These are phyloP conservation scores for Neckera pumila DNA, from an alignment of 225 moss, liverwort and hornwort species.

Conservation along the genomic window DNA sequence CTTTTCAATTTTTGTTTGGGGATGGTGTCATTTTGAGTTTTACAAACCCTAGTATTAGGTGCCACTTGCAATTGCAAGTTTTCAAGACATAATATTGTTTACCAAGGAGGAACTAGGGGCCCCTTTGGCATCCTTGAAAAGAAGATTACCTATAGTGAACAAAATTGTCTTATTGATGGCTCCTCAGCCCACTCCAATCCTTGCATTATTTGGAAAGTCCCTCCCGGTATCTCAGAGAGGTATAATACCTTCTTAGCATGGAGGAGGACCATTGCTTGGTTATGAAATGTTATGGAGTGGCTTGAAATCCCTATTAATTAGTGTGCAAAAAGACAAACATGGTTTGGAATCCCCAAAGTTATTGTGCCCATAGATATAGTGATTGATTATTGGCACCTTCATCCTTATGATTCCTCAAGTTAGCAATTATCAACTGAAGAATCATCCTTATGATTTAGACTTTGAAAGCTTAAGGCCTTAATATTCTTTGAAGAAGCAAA, in stretches of 20 bases:
- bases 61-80: background rate
- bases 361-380: fast-evolving
- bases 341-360: background rate
- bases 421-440: background rate
- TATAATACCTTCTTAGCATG: too few relatives aligned
- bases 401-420: fast-evolving
- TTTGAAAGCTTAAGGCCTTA: background rate
- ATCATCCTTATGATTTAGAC: background rate
- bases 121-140: background rate
- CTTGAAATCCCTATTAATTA: too few relatives aligned
- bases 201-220: background rate
- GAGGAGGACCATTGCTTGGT: too few relatives aligned
- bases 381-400: background rate
- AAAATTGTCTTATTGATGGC: background rate
- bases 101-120: background rate
- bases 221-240: fast-evolving
- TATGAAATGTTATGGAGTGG: background rate
- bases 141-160: fast-evolving
- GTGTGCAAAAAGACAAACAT: background rate
- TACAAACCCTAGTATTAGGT: background rate
- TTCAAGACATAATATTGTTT: background rate
- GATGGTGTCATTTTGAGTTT: background rate
- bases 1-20: background rate
- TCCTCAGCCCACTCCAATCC: background rate
- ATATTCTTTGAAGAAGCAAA: background rate